These are phyloP conservation scores for Pseudogymnoascus sp. DNA, from an alignment of 2,329 filamentous ascomycete species.

Conservation along the genomic window DNA sequence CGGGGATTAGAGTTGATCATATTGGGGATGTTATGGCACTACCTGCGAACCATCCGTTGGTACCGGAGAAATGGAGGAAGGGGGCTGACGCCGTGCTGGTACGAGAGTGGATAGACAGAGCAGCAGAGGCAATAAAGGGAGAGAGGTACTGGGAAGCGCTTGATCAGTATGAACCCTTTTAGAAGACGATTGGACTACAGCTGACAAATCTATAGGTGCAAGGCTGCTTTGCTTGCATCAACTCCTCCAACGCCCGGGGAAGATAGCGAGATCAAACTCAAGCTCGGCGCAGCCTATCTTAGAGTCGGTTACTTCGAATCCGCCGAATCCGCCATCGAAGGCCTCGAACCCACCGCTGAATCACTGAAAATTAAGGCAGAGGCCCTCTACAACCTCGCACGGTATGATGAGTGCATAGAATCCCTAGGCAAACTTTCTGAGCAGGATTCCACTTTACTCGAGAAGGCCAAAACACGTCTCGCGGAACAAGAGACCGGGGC, in stretches of 20 bases:
- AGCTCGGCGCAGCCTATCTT: conserved; percentile 58
- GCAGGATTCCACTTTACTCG: not conserved
- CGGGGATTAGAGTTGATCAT: conserved; percentile 2
- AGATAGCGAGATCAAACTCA: conserved; percentile 11
- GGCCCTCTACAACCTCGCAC: not conserved
- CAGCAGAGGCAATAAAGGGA: not conserved
- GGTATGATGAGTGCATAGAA: conserved; percentile 17
- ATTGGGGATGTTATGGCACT: not conserved
- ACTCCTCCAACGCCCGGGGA: not conserved
- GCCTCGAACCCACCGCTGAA: conserved; percentile 11
- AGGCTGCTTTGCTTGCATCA: not conserved
- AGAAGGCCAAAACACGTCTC: conserved; percentile 24
- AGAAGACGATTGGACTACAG: not conserved
- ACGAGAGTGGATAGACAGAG: not conserved
- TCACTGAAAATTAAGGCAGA: not conserved
- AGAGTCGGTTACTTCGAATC: conserved; percentile 61
- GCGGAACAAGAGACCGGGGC: conserved; percentile 32
- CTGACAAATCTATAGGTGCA: not conserved
- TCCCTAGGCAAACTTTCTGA: not conserved
- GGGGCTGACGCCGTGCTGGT: not conserved
- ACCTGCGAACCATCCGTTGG: not conserved
- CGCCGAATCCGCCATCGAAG: conserved; percentile 57
- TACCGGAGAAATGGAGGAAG: not conserved
- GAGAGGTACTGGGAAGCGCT: not conserved
- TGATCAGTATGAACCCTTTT: not conserved